phyloP scores from a whole-genome alignment of 177 flowering plant species.

The Vitis hybrid region DNA sequence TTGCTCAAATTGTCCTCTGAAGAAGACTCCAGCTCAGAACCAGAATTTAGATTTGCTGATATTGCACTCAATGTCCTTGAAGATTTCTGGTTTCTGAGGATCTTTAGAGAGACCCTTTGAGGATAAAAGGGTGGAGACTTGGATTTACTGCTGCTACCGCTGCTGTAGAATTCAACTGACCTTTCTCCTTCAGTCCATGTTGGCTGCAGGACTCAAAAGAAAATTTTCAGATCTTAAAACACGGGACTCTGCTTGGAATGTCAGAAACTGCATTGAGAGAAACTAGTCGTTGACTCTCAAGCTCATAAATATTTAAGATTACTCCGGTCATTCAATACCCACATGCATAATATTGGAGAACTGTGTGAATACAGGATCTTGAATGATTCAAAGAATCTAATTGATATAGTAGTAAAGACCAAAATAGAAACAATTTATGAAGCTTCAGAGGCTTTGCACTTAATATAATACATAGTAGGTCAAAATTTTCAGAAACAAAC shows the following conservation, averaged over 20 bases:
- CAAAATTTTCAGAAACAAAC: no score
- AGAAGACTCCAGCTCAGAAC: constrained; percentile 27
- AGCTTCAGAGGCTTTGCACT: no score
- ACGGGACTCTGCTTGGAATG: not conserved
- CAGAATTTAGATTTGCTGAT: constrained; percentile 18
- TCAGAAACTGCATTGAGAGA: constrained; percentile 1
- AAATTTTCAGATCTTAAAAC: not conserved
- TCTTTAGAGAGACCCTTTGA: constrained; percentile 43
- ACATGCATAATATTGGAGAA: not conserved
- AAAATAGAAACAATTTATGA: no score
- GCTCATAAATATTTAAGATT: not conserved
- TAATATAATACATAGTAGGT: no score
- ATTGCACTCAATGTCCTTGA: constrained; percentile 16
- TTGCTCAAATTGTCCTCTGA: constrained; percentile 22
- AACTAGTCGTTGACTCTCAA: not conserved
- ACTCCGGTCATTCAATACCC: not conserved
- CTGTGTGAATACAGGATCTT: no score
- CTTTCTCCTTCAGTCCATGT: constrained; percentile 59
- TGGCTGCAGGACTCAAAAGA: constrained; percentile 46
- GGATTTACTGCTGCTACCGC: constrained; percentile 26
- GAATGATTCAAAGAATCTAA: no score
- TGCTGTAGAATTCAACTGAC: constrained; percentile 39
- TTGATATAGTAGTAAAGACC: no score
- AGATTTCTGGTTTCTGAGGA: constrained; percentile 24
- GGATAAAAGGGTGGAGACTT: constrained; percentile 44